Evolutionary conservation across 2,329 filamentous ascomycete genomes (phyloP).

Genomic region (Ascochyta fabae): DNA sequence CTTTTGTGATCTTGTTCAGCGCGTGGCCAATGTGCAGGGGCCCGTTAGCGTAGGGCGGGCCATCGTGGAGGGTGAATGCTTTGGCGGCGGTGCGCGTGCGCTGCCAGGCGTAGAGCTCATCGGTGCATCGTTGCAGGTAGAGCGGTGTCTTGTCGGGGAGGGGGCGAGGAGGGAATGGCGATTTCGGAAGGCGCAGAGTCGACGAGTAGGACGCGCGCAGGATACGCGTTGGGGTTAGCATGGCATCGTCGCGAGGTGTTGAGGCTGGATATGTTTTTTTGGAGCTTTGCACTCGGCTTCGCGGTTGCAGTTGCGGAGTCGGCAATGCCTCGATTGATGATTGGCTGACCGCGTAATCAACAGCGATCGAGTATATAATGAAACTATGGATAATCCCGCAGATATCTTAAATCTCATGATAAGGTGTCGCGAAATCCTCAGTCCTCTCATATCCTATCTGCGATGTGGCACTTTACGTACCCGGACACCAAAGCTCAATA

Average conservation of each 20-base stretch:
- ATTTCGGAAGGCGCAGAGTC: slow-evolving; percentile 57
- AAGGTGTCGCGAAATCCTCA: neutral
- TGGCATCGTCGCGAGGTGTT: slow-evolving; percentile 42
- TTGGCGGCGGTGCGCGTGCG: slow-evolving; percentile 52
- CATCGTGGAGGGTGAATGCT: slow-evolving; percentile 87
- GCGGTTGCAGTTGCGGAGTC: slow-evolving; percentile 3
- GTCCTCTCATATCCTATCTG: neutral
- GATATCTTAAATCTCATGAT: neutral
- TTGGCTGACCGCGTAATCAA: slow-evolving; percentile 6
- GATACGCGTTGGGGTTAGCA: slow-evolving; percentile 47
- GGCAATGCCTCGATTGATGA: slow-evolving; percentile 25
- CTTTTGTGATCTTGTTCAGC: slow-evolving; percentile 95
- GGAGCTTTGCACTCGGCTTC: slow-evolving; percentile 3
- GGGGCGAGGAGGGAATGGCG: slow-evolving; percentile 57
- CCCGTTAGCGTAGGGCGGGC: slow-evolving; percentile 95
- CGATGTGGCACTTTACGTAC: neutral
- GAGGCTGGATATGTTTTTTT: slow-evolving; percentile 24
- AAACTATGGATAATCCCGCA: neutral
- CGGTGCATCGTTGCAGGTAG: slow-evolving; percentile 79
- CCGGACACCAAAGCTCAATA: slow-evolving; percentile 63
- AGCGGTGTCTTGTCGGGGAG: slow-evolving; percentile 34
- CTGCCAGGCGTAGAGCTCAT: slow-evolving; percentile 92
- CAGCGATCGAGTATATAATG: neutral
- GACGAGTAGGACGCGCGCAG: slow-evolving; percentile 52
- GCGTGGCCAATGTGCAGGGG: slow-evolving; percentile 91